These are phyloP conservation scores for Truncatella angustata DNA, from an alignment of 2,329 filamentous ascomycete genomes.

Conservation along the genomic window DNA sequence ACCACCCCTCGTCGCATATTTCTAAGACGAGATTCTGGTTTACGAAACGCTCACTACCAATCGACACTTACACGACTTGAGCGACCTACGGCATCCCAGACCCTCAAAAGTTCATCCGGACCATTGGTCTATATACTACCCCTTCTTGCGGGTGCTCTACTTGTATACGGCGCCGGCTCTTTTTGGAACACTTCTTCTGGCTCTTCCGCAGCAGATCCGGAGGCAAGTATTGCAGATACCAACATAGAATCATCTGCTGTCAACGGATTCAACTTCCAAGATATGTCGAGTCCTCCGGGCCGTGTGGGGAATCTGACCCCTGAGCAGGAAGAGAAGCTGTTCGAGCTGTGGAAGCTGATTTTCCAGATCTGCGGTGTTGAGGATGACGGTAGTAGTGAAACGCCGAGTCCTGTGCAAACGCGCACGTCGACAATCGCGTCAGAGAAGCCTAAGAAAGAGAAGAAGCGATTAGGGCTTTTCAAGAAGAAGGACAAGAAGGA, in stretches of 20 bases:
- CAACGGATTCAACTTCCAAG: slow-evolving; percentile 15
- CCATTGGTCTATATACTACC: slow-evolving; percentile 10
- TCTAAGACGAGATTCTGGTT: not conserved
- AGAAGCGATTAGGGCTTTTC: slow-evolving; percentile 71
- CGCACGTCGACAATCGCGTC: slow-evolving; percentile 23
- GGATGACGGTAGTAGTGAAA: slow-evolving; percentile 29
- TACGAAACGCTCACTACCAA: not conserved
- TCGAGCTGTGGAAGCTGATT: slow-evolving; percentile 78
- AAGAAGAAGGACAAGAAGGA: slow-evolving; percentile 59
- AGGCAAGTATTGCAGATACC: slow-evolving; percentile 12
- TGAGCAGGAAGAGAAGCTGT: slow-evolving; percentile 85
- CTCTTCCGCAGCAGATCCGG: not conserved
- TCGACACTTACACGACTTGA: not conserved
- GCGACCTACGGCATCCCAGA: not conserved
- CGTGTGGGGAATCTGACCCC: slow-evolving; percentile 83
- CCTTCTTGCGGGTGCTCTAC: slow-evolving; percentile 6
- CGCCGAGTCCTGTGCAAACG: slow-evolving; percentile 25
- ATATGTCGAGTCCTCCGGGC: slow-evolving; percentile 55
- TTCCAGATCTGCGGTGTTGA: slow-evolving; percentile 72
- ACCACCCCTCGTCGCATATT: not conserved
- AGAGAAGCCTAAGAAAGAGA: slow-evolving; percentile 75
- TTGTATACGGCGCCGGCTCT: slow-evolving; percentile 7
- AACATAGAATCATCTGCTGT: slow-evolving; percentile 6
- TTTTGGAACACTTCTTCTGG: not conserved
- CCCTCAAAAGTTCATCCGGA: slow-evolving; percentile 4